Conservation (phyloP, 179 eudicot genomes). For the Silene coronaria region DNA sequence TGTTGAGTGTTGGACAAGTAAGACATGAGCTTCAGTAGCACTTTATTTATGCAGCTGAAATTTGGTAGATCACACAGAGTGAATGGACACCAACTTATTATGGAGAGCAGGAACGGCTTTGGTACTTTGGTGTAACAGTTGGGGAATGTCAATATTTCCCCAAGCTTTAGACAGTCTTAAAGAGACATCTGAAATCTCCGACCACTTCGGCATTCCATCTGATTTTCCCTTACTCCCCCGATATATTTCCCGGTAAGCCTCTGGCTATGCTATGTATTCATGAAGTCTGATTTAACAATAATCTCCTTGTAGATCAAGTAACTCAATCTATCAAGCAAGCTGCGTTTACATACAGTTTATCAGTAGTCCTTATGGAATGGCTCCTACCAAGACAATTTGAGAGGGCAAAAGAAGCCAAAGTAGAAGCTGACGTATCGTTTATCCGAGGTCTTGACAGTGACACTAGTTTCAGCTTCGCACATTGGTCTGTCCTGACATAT, state of each 20-base stretch:
- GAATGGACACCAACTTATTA: constrained; percentile 1
- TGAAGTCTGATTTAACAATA: neutral
- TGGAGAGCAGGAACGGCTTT: neutral
- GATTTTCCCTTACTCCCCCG: neutral
- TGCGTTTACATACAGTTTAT: neutral
- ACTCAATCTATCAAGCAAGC: neutral
- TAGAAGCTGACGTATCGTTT: neutral
- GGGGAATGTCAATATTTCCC: constrained; percentile 1
- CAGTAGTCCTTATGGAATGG: constrained; percentile 4
- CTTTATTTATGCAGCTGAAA: constrained; percentile 10
- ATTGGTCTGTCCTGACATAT: neutral
- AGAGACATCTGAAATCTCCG: neutral
- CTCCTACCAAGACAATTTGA: constrained; percentile 1
- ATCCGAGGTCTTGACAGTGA: neutral
- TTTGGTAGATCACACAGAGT: constrained; percentile 14
- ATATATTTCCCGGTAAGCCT: no score
- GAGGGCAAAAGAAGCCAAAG: constrained; percentile 14
- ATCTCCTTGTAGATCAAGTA: neutral
- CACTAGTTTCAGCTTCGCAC: constrained; percentile 5
- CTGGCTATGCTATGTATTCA: neutral
- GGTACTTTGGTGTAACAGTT: constrained; percentile 6
- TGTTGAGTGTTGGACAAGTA: constrained; percentile 5
- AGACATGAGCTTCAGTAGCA: constrained; percentile 3
- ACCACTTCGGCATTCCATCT: neutral
- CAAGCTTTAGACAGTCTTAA: neutral